These are phyloP conservation scores for Pyricularia sp. DNA, from an alignment of 2,329 filamentous ascomycete genomes.

Conservation along the genomic window DNA sequence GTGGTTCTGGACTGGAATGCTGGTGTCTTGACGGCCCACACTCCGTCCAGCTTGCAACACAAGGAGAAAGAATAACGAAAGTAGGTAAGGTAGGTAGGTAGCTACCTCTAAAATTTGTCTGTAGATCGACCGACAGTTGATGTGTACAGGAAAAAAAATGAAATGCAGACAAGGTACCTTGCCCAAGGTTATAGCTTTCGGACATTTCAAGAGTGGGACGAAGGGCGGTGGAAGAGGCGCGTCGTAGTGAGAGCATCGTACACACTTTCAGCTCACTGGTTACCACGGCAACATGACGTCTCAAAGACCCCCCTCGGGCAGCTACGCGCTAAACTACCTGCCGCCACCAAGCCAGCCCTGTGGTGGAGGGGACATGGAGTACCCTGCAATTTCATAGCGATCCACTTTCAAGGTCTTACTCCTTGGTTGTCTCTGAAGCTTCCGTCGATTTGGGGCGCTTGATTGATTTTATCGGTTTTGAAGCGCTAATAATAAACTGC, in stretches of 20 bases:
- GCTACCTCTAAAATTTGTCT: neutral
- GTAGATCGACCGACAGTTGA: neutral
- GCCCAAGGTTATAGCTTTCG: neutral
- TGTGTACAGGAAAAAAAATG: neutral
- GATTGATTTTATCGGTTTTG: neutral
- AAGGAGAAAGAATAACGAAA: neutral
- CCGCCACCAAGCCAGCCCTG: neutral
- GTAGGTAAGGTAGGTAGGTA: neutral
- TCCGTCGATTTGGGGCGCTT: neutral
- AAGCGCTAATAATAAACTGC: neutral
- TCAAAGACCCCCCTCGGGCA: neutral
- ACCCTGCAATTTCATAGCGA: neutral
- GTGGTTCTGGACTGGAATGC: neutral
- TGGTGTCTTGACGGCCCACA: neutral
- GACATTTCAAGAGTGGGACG: neutral
- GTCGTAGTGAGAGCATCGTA: neutral
- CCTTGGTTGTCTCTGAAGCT: neutral
- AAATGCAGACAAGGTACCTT: neutral
- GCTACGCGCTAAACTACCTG: neutral
- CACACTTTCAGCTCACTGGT: neutral
- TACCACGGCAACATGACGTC: conserved; percentile 1
- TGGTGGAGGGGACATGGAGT: neutral
- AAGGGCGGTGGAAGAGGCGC: neutral
- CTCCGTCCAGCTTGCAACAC: neutral
- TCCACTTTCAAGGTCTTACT: neutral